These are phyloP conservation scores for Lepidium sativum DNA, from an alignment of 345 rosid genomes.

Conservation along the genomic window DNA sequence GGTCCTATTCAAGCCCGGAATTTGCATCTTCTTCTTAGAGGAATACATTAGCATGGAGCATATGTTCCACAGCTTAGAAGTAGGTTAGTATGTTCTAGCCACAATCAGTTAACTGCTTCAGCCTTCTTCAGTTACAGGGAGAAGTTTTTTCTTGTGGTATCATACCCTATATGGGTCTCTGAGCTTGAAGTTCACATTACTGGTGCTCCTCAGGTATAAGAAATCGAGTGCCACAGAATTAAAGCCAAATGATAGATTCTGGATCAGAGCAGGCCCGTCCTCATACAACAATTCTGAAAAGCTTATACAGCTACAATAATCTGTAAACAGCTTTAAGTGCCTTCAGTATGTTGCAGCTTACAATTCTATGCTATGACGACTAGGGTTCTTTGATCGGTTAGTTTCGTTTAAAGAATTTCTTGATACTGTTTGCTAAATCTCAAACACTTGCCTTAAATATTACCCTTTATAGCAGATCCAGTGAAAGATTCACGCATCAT, in stretches of 20 bases:
- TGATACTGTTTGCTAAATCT: not conserved
- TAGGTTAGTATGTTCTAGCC: not conserved
- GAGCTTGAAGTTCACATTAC: not conserved
- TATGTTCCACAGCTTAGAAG: not conserved
- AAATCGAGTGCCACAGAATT: not conserved
- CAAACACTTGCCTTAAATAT: not conserved
- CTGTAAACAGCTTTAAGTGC: not conserved
- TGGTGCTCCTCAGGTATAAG: not conserved
- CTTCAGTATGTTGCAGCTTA: not conserved
- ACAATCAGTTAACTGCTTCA: not conserved
- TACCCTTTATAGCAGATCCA: constrained; percentile 1
- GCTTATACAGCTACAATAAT: not conserved
- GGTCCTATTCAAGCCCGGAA: not conserved
- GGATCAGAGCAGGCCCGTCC: not conserved
- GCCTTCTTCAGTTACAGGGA: not conserved
- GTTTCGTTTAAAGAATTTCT: not conserved
- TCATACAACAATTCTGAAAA: not conserved
- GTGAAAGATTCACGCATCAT: not conserved
- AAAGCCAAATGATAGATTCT: not conserved
- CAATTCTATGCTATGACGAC: not conserved
- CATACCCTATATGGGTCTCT: not conserved
- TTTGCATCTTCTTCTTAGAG: not conserved
- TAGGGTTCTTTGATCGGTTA: not conserved
- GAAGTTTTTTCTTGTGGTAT: not conserved
- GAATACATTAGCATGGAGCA: not conserved